These are phyloP conservation scores for Penicillium sp. DNA, from an alignment of 2,329 filamentous ascomycete species.

Conservation along the genomic window DNA sequence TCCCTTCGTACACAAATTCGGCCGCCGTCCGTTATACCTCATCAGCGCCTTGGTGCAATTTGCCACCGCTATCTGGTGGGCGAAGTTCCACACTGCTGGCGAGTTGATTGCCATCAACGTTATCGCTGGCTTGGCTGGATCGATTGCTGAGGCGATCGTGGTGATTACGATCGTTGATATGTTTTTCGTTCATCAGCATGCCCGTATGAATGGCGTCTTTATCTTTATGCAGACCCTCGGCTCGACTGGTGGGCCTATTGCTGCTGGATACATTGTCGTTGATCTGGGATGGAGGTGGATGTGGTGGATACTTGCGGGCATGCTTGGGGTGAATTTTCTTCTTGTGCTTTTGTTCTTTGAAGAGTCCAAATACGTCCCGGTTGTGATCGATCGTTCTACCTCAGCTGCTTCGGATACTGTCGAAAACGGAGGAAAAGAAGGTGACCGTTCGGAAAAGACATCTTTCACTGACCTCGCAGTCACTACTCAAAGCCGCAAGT, in stretches of 20 bases:
- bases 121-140: slow-evolving; percentile 5
- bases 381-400: neutral
- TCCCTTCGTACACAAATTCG: slow-evolving; percentile 14
- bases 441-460: neutral
- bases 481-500: slow-evolving; percentile 2
- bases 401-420: neutral
- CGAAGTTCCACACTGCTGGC: slow-evolving; percentile 2
- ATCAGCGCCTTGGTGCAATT: slow-evolving; percentile 8
- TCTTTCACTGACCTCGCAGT: neutral
- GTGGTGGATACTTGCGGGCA: slow-evolving; percentile 10
- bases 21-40: slow-evolving; percentile 12
- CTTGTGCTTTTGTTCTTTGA: slow-evolving; percentile 12
- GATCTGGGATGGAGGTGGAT: slow-evolving; percentile 7
- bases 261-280: slow-evolving; percentile 3
- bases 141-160: slow-evolving; percentile 10
- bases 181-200: slow-evolving; percentile 14
- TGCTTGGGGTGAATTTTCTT: slow-evolving; percentile 6
- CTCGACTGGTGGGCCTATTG: slow-evolving; percentile 8
- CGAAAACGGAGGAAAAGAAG: neutral
- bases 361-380: slow-evolving; percentile 11
- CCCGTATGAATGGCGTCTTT: slow-evolving; percentile 14
- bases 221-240: slow-evolving; percentile 13
- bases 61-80: slow-evolving; percentile 7
- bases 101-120: slow-evolving; percentile 5
- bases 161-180: slow-evolving; percentile 14